Evolutionary conservation across 106 monocot species (phyloP).

Genomic region (Cymbidium sinense): DNA sequence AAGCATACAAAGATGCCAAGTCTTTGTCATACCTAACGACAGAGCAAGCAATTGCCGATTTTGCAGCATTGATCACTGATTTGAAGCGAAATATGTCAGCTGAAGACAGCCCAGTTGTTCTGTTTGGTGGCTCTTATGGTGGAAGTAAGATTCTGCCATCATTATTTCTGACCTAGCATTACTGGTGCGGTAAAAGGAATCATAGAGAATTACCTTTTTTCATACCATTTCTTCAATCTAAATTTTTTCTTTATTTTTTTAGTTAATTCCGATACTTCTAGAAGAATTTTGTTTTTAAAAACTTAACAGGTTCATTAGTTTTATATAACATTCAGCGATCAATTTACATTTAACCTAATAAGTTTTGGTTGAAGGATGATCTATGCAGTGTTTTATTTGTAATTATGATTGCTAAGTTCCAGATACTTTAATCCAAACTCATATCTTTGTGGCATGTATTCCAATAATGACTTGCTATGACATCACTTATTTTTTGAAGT

Average conservation of each 20-base stretch:
- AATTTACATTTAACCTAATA: too few relatives aligned
- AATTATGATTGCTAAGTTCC: too few relatives aligned
- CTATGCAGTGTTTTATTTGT: too few relatives aligned
- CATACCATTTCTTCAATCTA: background rate
- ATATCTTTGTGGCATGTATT: too few relatives aligned
- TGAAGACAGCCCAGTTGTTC: slow-evolving; percentile 63
- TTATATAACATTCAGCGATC: too few relatives aligned
- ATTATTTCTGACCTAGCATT: background rate
- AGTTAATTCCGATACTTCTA: background rate
- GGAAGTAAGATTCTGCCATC: slow-evolving; percentile 54
- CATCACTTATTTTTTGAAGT: too few relatives aligned
- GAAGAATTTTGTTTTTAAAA: too few relatives aligned
- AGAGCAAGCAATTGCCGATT: slow-evolving; percentile 90
- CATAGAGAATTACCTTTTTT: background rate
- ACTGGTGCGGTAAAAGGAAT: background rate
- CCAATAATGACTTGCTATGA: too few relatives aligned
- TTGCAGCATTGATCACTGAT: slow-evolving; percentile 51
- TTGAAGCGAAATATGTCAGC: slow-evolving; percentile 67
- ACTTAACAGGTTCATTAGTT: too few relatives aligned
- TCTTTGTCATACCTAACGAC: slow-evolving; percentile 77
- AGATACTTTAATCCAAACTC: too few relatives aligned
- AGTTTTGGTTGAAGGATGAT: too few relatives aligned
- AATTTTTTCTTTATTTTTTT: background rate
- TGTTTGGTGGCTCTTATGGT: slow-evolving; percentile 88
- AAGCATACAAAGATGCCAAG: slow-evolving; percentile 57